phyloP scores from a whole-genome alignment of 148 eudicot species.

The Rhododendron henanense region DNA sequence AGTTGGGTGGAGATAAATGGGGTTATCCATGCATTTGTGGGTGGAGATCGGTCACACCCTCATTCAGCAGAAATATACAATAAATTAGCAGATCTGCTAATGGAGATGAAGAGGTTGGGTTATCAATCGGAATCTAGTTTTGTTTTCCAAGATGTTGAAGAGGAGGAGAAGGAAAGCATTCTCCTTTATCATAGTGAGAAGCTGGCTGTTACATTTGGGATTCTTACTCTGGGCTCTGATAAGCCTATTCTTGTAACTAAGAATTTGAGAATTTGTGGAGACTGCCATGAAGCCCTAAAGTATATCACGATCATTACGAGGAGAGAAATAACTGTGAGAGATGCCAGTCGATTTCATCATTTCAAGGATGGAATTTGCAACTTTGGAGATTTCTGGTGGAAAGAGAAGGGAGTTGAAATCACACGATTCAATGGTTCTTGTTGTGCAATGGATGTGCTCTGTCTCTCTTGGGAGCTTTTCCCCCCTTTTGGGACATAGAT shows the following conservation, averaged over 20 bases:
- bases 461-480: neutral
- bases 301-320: slow-evolving; percentile 54
- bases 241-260: slow-evolving; percentile 71
- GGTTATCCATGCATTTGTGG: no score
- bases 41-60: no score
- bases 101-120: slow-evolving; percentile 63
- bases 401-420: neutral
- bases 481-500: neutral
- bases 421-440: neutral
- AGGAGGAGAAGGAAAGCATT: slow-evolving; percentile 84
- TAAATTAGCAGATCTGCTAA: slow-evolving; percentile 45
- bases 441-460: neutral
- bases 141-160: slow-evolving; percentile 91
- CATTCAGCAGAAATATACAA: no score
- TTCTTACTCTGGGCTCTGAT: slow-evolving; percentile 39
- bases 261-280: slow-evolving; percentile 85
- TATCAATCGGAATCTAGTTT: slow-evolving; percentile 51
- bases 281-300: slow-evolving; percentile 75
- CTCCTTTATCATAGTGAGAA: slow-evolving; percentile 88
- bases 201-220: slow-evolving; percentile 76
- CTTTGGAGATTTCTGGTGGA: slow-evolving; percentile 84
- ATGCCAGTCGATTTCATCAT: slow-evolving; percentile 80
- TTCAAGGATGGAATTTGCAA: slow-evolving; percentile 72
- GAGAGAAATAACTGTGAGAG: slow-evolving; percentile 78
- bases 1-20: no score